Evolutionary conservation across 495 filamentous ascomycete genomes (phyloP).

Genomic region (Hypomontagnella submonticulosa): DNA sequence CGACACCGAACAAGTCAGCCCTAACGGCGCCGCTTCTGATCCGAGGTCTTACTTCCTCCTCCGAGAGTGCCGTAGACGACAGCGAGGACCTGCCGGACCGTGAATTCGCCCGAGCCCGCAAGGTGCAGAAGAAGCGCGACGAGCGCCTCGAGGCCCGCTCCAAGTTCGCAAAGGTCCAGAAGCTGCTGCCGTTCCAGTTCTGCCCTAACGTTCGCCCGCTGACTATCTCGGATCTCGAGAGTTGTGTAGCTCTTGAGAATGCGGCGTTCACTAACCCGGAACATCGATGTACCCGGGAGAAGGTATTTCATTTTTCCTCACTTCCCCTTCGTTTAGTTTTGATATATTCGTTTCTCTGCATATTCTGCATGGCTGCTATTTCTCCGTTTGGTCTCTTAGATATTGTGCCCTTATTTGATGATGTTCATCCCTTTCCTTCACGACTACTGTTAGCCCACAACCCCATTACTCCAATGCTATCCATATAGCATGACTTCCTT

Average conservation of each 20-base stretch:
- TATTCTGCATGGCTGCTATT: slow-evolving; percentile 10
- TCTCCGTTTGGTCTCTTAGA: too few species aligned
- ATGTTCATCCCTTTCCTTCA: slow-evolving; percentile 14
- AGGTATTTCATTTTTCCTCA: slow-evolving; percentile 66
- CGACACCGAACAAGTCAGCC: background rate
- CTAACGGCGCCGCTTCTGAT: background rate
- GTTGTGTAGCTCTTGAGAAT: slow-evolving; percentile 79
- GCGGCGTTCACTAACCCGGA: slow-evolving; percentile 73
- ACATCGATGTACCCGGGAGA: slow-evolving; percentile 80
- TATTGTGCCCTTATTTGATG: background rate
- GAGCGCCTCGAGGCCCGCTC: background rate
- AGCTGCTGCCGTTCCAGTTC: slow-evolving; percentile 50
- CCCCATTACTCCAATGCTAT: background rate
- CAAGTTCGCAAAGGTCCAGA: slow-evolving; percentile 14
- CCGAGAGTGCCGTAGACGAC: slow-evolving; percentile 40
- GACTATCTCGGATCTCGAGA: slow-evolving; percentile 76
- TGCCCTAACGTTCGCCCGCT: slow-evolving; percentile 76
- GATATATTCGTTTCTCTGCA: slow-evolving; percentile 6
- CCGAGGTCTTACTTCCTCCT: background rate
- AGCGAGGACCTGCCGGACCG: slow-evolving; percentile 36
- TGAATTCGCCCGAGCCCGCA: slow-evolving; percentile 24
- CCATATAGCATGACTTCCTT: background rate
- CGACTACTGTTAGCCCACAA: background rate
- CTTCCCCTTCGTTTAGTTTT: slow-evolving; percentile 7
- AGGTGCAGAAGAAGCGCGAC: slow-evolving; percentile 16